Evolutionary conservation across 768 basidiomycete genomes (phyloP), one percentile per base, ranked within the genome.

Genomic region (Tylopilus felleus): DNA sequence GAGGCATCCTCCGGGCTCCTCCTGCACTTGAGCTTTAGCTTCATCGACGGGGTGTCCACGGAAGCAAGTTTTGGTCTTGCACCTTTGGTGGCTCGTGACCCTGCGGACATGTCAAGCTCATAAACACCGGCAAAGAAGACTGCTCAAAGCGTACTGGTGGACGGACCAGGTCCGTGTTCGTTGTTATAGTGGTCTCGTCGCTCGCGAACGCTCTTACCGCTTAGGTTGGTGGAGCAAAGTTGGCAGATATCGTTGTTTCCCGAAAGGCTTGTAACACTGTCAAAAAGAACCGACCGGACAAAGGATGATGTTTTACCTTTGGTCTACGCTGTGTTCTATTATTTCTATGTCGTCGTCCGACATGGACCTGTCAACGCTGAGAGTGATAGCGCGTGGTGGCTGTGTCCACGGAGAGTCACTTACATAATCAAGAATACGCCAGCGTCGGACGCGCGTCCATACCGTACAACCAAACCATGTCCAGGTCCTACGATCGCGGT

Each of bases 401-500:
- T 9, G 51, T 58, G 54, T 41, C 2, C 17, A 39, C 28, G 5
- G 2, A 49, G 13, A 23, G 22, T 38, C n/a, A 0, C 13, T 71
- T 58, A 64, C 57, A 59, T 71, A 69, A 71, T 59, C 59, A 8
- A 31, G 59, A 27, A 57, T 61, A 55, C 56, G 62, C 60, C 61
- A 68, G 57, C 61, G 52, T 49, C 65, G 63, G 74, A 80, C 81
- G 80, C 82, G 82, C 78, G 82, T 82, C 65, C 71, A 55, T 53
- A 60, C 58, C 71, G 48, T 51, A 43, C 27, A 4, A 48, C 53
- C 38, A 28, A 61, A 53, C 41, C 35, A 92, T 92, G 90, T 92
- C 94, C 53, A 89, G 94, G 79, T 95, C 92, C 31, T 97, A 97
- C 77, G 94, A 97, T 85, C 88, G 94, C 84, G 94, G 93, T 93